These are phyloP conservation scores for Fusarium sacchari DNA, from an alignment of 2,329 filamentous ascomycete species.

Conservation along the genomic window DNA sequence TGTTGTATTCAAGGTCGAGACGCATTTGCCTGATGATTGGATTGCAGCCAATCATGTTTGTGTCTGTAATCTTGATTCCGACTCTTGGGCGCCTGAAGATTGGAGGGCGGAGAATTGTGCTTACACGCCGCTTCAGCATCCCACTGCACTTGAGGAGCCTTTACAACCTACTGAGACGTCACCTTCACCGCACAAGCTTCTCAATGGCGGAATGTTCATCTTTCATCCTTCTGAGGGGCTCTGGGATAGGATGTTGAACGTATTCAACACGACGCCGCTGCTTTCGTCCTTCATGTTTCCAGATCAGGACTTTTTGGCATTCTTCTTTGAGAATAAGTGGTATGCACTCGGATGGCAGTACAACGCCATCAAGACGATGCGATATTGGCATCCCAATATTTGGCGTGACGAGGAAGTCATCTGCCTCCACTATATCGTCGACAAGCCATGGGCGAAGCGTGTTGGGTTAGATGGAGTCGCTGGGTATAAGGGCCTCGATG, in stretches of 20 bases:
- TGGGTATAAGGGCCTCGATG: constrained; percentile 30
- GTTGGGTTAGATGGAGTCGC: constrained; percentile 24
- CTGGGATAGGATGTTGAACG: constrained; percentile 26
- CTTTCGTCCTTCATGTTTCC: constrained; percentile 32
- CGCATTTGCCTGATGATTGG: constrained; percentile 31
- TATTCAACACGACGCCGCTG: constrained; percentile 24
- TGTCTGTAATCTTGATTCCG: constrained; percentile 35
- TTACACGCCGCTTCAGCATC: constrained; percentile 32
- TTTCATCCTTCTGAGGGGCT: constrained; percentile 25
- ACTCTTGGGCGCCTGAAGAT: constrained; percentile 35
- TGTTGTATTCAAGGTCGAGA: constrained; percentile 17
- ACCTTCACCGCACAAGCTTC: constrained; percentile 19
- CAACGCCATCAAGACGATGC: constrained; percentile 39
- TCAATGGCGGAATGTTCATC: constrained; percentile 39
- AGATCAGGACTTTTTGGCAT: constrained; percentile 31
- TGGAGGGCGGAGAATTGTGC: constrained; percentile 35
- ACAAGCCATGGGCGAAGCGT: constrained; percentile 35
- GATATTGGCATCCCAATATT: constrained; percentile 35
- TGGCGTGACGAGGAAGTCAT: constrained; percentile 38
- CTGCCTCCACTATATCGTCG: constrained; percentile 37
- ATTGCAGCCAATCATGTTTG: constrained; percentile 38
- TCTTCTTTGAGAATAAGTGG: constrained; percentile 34
- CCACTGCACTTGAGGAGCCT: constrained; percentile 9
- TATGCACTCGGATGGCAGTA: constrained; percentile 38
- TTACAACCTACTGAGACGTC: constrained; percentile 14